A percentile compares a stretch with the other conserved stretches of the same genome.
These are phyloP conservation scores for Plectosphaerella sp. DNA, from an alignment of 2,329 filamentous ascomycete genomes.

Conservation along the genomic window DNA sequence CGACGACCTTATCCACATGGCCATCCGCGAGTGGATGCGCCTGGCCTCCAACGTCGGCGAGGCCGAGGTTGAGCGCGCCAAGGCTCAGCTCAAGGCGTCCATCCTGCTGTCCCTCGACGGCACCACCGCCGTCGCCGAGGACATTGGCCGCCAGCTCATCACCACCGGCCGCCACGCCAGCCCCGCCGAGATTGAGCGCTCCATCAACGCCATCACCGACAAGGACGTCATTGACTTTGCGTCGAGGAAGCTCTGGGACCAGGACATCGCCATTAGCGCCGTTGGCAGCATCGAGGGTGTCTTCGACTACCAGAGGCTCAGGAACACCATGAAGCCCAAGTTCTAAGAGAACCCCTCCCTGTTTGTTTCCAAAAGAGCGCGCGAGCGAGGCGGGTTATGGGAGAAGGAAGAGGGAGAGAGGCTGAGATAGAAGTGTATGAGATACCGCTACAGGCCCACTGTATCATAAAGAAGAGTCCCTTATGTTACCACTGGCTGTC, in stretches of 20 bases:
- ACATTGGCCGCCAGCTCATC: slow-evolving; percentile 97
- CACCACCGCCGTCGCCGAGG: slow-evolving; percentile 94
- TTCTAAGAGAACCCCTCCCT: slow-evolving; percentile 31
- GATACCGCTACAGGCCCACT: slow-evolving; percentile 48
- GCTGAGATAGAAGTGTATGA: slow-evolving; percentile 52
- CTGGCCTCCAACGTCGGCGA: slow-evolving; percentile 83
- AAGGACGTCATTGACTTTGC: slow-evolving; percentile 98
- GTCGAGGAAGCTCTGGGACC: slow-evolving; percentile 93
- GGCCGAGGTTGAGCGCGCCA: slow-evolving; percentile 94
- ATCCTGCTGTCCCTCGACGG: slow-evolving; percentile 96
- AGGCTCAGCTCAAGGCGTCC: slow-evolving; percentile 98
- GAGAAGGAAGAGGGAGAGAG: slow-evolving; percentile 10
- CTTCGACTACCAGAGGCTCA: slow-evolving; percentile 72
- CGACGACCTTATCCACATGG: slow-evolving; percentile 97
- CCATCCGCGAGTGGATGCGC: slow-evolving; percentile 96
- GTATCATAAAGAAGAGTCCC: slow-evolving; percentile 45
- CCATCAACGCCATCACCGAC: slow-evolving; percentile 82
- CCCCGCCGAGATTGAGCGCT: slow-evolving; percentile 90
- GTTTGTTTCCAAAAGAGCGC: slow-evolving; percentile 6
- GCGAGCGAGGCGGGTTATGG: not conserved
- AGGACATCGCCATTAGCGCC: slow-evolving; percentile 89
- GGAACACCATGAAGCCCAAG: slow-evolving; percentile 86
- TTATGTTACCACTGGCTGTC: slow-evolving; percentile 17
- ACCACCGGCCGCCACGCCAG: slow-evolving; percentile 90
- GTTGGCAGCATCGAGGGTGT: slow-evolving; percentile 89